Evolutionary conservation across 2,329 filamentous ascomycete species (phyloP).

Genomic region (Botryosphaeria agaves): DNA sequence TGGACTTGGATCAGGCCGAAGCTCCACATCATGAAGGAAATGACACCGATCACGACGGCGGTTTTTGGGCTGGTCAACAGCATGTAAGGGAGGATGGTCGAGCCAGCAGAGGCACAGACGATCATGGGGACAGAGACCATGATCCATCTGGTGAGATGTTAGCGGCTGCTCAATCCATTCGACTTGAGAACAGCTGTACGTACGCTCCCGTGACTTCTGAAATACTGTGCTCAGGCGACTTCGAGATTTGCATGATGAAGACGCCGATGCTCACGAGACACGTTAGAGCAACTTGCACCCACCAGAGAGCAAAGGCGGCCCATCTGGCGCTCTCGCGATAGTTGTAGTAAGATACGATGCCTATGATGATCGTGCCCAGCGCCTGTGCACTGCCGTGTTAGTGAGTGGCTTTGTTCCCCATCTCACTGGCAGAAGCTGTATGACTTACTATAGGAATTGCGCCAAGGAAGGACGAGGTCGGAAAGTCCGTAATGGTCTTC

Average conservation of each 20-base stretch:
- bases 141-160: background rate
- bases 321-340: constrained; percentile 6
- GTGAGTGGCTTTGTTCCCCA: too few species aligned
- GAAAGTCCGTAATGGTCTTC: constrained; percentile 8
- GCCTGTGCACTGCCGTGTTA: background rate
- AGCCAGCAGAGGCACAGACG: background rate
- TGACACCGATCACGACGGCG: background rate
- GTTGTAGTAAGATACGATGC: constrained; percentile 9
- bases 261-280: constrained; percentile 6
- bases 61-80: background rate
- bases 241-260: constrained; percentile 6
- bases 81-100: constrained; percentile 1
- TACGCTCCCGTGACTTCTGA: constrained; percentile 7
- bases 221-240: constrained; percentile 6
- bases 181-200: too few species aligned
- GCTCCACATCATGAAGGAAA: constrained; percentile 1
- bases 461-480: constrained; percentile 8
- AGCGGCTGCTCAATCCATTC: too few species aligned
- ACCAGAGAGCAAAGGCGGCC: constrained; percentile 8
- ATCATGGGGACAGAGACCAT: constrained; percentile 1
- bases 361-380: constrained; percentile 9
- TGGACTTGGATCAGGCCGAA: background rate
- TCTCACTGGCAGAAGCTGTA: background rate
- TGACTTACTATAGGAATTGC: constrained; percentile 6
- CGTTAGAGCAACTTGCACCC: constrained; percentile 8